Base-by-base conservation (phyloP, 192 early-diverging fungal genomes). In the Spinellus fusiger region DNA sequence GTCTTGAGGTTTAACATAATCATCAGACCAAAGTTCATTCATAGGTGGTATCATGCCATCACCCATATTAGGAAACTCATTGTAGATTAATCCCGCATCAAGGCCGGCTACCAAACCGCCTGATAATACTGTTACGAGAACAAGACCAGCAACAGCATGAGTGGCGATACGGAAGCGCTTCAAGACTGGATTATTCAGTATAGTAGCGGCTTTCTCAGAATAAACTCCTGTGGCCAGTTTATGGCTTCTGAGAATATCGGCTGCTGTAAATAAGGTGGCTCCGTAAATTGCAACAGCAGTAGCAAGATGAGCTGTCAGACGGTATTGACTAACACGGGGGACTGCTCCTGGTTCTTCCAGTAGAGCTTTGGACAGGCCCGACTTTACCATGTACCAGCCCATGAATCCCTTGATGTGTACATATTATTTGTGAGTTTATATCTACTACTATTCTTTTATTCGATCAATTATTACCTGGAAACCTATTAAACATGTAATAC, bases 341-440 rank as follows among this genome's bases (percentile, higher is more conserved):
- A 93, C 86, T 12, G 86, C 82, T 34, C 90, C 85, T 15, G 89
- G 83, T 6, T 83, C 81, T 54, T 86, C 78, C 66, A 91, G 75
- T 29, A 95, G 73, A 64, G 91, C 88, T 47, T 91, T 78, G 20
- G 87, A 83, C 7, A 98, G 77, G 13, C 96, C 96, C 59, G 90
- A 93, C 35, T 91, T 86, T 22, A 98, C 96, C 96, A 98, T 98
- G 70, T 92, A 95, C 96, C 96, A 98, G 56, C 96, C 96, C 65
- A 98, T 80, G 12, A 87, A 78, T 29, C 96, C 96, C 81, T 91
- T 70, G 22, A 54, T 69, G 32, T 20, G 38, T 15, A 37, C 26
- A 32, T 59, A 59, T 40, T 44, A 44, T 9, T 9, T 5, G 13
- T 37, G 13, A 37, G 35, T 44, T n/a, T 44, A 44, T 44, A 44